Percentiles rank a stretch among this genome's conserved stretches.
phyloP scores from a whole-genome alignment of 495 filamentous ascomycete species.

The Rhypophila decipiens region DNA sequence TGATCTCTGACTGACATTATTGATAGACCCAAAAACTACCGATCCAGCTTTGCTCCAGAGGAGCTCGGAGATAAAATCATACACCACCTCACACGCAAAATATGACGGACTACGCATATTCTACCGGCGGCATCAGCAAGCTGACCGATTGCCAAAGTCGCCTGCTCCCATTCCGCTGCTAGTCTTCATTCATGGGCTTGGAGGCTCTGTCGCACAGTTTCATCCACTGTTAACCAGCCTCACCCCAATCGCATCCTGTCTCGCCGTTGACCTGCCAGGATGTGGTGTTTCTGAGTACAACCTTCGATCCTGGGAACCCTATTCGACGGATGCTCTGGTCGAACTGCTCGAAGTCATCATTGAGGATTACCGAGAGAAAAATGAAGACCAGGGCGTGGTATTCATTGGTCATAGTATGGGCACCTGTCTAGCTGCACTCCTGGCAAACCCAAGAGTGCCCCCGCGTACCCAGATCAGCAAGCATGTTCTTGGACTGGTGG shows the following conservation, averaged over 20 bases:
- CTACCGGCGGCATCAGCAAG: slow-evolving; percentile 72
- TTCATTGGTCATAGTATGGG: slow-evolving; percentile 87
- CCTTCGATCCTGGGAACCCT: slow-evolving; percentile 68
- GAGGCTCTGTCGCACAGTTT: slow-evolving; percentile 85
- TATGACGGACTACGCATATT: slow-evolving; percentile 81
- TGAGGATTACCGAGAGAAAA: slow-evolving; percentile 57
- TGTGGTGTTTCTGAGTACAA: slow-evolving; percentile 73
- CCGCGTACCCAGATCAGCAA: slow-evolving; percentile 41
- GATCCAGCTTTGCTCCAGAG: slow-evolving; percentile 76
- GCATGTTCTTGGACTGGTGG: slow-evolving; percentile 68
- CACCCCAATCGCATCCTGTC: slow-evolving; percentile 77
- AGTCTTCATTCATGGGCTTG: slow-evolving; percentile 88
- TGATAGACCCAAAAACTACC: slow-evolving; percentile 33
- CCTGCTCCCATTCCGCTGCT: slow-evolving; percentile 73
- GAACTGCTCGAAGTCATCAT: slow-evolving; percentile 70
- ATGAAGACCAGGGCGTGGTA: slow-evolving; percentile 66
- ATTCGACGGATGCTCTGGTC: slow-evolving; percentile 66
- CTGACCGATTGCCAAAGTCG: slow-evolving; percentile 63
- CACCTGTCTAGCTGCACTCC: slow-evolving; percentile 65
- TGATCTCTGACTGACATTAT: background rate
- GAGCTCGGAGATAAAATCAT: slow-evolving; percentile 64
- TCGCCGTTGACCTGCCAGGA: slow-evolving; percentile 85
- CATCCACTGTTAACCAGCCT: slow-evolving; percentile 74
- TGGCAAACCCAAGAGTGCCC: slow-evolving; percentile 58
- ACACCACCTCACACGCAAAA: slow-evolving; percentile 59